Base-by-base conservation (phyloP, 2,329 filamentous ascomycete species). In the Fusarium chlamydosporum region DNA sequence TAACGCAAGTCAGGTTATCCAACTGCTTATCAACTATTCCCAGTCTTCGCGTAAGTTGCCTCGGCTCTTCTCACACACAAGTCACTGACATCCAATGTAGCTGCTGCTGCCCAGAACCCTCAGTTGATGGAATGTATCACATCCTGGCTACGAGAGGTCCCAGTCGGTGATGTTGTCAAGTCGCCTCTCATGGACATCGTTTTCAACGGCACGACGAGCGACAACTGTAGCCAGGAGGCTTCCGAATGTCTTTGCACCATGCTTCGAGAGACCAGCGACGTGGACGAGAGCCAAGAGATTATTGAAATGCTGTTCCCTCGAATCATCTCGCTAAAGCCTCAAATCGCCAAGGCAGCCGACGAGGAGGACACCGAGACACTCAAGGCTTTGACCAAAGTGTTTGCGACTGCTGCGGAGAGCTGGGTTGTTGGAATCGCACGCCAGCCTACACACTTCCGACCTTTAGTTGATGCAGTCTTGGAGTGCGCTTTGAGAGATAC, bases 61-160 rank as follows among this genome's bases (percentile, higher is more conserved):
- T 20, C 3, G 20, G 26, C 11, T 55, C 20, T 16, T 11, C 3
- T 12, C 7, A 11, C 13, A 7, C 50, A 13, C 26, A 42, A 31
- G 15, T 50, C 40, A 56, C 74, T 78, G 63, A 75, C 54, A 37
- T 12, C 18, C 12, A 56, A 37, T 45, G 13, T 74, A 94, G 93
- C 86, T 51, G 83, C 88, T 47, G 94, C 95, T 26, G 88, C 93
- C 10, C 91, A 90, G 67, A 97, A 97, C 76, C 94, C 95, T 4
- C 92, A 94, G 75, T 86, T 99, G 47, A 89, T 98, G 78, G 93
- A 97, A 75, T 98, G 96, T 78, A 94, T 98, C 73, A 96, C 94
- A 33, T 97, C 96, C 4, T 99, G 96, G 96, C 87, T 98, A 71
- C 89, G 94, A 72, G 96, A 99, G 81, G 93, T 99, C 8, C 93